Conservation (phyloP, 1,284 basidiomycete species). For the Sutorius eximius region DNA sequence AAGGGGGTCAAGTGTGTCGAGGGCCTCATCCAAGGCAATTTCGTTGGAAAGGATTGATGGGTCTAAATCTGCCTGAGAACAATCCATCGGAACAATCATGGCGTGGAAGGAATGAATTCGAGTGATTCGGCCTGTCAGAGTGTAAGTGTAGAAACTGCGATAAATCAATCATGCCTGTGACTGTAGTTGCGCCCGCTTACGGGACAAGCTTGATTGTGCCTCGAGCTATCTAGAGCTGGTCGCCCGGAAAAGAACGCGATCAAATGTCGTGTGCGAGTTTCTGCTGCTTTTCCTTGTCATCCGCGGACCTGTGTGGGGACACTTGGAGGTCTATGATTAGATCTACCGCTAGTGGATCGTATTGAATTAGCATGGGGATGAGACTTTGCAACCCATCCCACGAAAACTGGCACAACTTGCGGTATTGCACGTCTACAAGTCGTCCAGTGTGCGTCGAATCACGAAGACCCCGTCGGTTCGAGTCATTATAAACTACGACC, state of each 20-base stretch:
- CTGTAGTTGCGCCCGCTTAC: neutral
- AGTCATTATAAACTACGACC: neutral
- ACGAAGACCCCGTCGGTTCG: neutral
- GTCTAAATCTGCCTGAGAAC: constrained; percentile 5
- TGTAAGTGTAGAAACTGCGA: neutral
- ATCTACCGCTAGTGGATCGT: neutral
- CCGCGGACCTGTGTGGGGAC: neutral
- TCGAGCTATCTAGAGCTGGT: neutral
- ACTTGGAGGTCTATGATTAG: neutral
- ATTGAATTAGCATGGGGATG: neutral
- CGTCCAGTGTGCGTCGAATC: neutral
- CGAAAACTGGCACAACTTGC: neutral
- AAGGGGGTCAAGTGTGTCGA: constrained; percentile 61
- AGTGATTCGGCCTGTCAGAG: neutral
- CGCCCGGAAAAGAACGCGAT: neutral
- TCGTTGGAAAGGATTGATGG: constrained; percentile 22
- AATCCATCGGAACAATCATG: constrained; percentile 9
- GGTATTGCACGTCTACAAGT: too few species aligned
- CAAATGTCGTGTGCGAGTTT: neutral
- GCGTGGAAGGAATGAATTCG: neutral
- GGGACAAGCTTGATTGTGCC: neutral
- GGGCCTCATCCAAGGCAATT: constrained; percentile 51
- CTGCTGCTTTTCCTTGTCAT: neutral
- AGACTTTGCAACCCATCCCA: neutral
- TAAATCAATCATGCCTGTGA: neutral